Evolutionary conservation across 2,329 filamentous ascomycete genomes (phyloP).

Genomic region (Hypoxylon sp.): DNA sequence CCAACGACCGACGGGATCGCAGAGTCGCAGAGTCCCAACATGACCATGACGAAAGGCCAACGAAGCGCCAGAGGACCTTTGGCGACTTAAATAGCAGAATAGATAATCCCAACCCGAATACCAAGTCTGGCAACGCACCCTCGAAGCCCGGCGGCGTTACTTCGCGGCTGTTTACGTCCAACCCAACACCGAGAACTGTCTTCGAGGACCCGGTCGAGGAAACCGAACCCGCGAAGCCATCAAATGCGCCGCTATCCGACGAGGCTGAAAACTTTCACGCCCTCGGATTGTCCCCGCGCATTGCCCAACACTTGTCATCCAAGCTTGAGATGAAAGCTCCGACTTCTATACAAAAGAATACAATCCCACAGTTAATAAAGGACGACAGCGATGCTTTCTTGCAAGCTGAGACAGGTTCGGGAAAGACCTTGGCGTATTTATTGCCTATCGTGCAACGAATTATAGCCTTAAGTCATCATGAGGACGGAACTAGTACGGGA

Average conservation of each 20-base stretch:
- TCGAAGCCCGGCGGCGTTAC: constrained; percentile 68
- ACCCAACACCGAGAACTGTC: constrained; percentile 79
- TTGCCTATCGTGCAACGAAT: constrained; percentile 92
- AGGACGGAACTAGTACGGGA: constrained; percentile 61
- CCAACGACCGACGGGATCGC: constrained; percentile 46
- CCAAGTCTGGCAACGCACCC: constrained; percentile 42
- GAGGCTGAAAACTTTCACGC: constrained; percentile 89
- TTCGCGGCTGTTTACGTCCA: constrained; percentile 93
- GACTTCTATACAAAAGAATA: constrained; percentile 93
- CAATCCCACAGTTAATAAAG: constrained; percentile 83
- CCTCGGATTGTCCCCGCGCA: constrained; percentile 82
- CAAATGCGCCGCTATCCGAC: constrained; percentile 89
- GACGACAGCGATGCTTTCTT: constrained; percentile 93
- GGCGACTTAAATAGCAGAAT: constrained; percentile 29
- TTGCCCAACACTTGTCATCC: constrained; percentile 85
- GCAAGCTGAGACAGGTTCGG: constrained; percentile 96
- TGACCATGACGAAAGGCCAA: constrained; percentile 54
- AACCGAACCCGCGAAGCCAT: constrained; percentile 76
- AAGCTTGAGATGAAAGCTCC: constrained; percentile 93
- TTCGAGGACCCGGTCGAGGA: constrained; percentile 65
- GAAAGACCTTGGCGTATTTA: constrained; percentile 97
- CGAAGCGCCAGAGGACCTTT: constrained; percentile 63
- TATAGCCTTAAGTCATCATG: constrained; percentile 77
- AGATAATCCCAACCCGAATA: constrained; percentile 46
- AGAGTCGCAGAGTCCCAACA: constrained; percentile 30